Conservation (phyloP, 148 eudicot genomes). For the Amaranthus hypochondriacus region DNA sequence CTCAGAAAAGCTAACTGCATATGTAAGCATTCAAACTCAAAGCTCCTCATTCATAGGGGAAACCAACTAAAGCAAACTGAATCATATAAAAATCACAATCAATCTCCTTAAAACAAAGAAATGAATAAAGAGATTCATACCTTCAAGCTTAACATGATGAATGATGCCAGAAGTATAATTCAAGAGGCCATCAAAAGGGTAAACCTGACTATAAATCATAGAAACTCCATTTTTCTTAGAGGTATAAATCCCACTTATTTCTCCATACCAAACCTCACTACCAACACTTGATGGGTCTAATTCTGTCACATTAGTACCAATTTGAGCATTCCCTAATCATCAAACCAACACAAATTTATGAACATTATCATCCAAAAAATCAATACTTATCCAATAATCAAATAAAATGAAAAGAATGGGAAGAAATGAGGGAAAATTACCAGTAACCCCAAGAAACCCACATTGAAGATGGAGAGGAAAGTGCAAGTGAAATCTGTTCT, state of each 20-base stretch:
- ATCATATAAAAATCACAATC: not conserved
- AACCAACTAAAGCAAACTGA: not conserved
- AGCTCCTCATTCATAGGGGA: not conserved
- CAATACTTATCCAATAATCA: not conserved
- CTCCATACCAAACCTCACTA: slow-evolving; percentile 92
- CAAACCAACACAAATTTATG: not conserved
- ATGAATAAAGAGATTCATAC: slow-evolving; percentile 26
- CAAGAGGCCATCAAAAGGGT: slow-evolving; percentile 70
- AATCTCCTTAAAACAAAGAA: not conserved
- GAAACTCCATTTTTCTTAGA: slow-evolving; percentile 54
- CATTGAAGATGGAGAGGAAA: slow-evolving; percentile 64
- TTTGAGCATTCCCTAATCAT: slow-evolving; percentile 67
- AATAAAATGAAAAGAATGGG: not conserved
- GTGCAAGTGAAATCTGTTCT: slow-evolving; percentile 76
- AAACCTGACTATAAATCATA: slow-evolving; percentile 66
- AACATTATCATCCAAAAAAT: not conserved
- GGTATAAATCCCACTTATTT: slow-evolving; percentile 54
- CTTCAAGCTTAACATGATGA: slow-evolving; percentile 86
- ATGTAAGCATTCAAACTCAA: not conserved
- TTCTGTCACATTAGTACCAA: slow-evolving; percentile 74
- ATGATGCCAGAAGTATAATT: slow-evolving; percentile 94
- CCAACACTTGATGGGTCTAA: slow-evolving; percentile 67
- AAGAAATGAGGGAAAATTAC: slow-evolving; percentile 24
- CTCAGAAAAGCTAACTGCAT: not conserved
- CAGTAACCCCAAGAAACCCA: slow-evolving; percentile 95